phyloP scores from a whole-genome alignment of 2,329 filamentous ascomycete genomes.

The Lachnellula suecica region DNA sequence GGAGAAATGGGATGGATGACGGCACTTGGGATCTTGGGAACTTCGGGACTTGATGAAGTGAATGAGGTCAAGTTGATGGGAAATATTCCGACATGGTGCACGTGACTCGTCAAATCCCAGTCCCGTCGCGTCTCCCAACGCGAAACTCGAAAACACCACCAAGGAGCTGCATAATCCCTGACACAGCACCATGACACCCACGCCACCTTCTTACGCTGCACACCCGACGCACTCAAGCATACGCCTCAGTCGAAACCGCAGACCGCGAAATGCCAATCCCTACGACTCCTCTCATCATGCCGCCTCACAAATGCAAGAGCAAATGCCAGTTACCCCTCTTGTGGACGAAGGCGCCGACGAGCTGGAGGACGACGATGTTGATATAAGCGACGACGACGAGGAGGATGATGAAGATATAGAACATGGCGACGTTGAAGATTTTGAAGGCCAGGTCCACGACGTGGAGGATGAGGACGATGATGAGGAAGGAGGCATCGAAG shows the following conservation, averaged over 20 bases:
- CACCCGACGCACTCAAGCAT: neutral
- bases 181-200: neutral
- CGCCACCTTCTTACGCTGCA: neutral
- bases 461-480: conserved; percentile 35
- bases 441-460: conserved; percentile 31
- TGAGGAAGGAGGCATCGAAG: conserved; percentile 35
- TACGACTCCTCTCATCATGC: conserved; percentile 8
- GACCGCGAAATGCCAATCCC: neutral
- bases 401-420: conserved; percentile 17
- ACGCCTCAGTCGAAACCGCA: neutral
- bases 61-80: too few relatives aligned
- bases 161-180: neutral
- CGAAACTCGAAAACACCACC: neutral
- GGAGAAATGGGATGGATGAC: too few relatives aligned
- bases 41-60: too few relatives aligned
- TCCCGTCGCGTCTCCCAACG: neutral
- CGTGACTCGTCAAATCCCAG: neutral
- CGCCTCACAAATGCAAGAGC: neutral
- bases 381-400: conserved; percentile 23
- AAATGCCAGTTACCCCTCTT: conserved; percentile 12
- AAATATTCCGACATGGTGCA: too few relatives aligned
- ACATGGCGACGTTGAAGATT: conserved; percentile 20
- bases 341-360: conserved; percentile 3
- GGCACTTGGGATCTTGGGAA: too few relatives aligned
- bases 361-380: conserved; percentile 19